These are phyloP conservation scores for Polyplosphaeria fusca DNA, from an alignment of 495 filamentous ascomycete genomes.

Conservation along the genomic window DNA sequence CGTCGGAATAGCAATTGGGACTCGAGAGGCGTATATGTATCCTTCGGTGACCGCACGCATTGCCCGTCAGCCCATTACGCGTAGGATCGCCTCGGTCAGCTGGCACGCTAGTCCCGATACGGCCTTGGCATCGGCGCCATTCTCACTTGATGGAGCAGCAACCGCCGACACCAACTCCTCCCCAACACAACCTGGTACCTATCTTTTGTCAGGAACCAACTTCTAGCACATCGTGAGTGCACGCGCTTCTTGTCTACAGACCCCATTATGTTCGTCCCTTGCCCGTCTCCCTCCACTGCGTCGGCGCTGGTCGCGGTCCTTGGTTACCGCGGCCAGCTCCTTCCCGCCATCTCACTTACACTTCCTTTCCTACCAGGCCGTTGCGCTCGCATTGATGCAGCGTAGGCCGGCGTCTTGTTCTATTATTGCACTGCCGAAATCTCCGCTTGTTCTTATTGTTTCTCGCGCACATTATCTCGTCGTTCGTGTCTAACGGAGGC, in stretches of 20 bases:
- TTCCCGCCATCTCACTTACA: conserved; percentile 22
- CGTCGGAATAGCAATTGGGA: too few relatives aligned
- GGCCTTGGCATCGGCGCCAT: too few relatives aligned
- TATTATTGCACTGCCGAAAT: neutral
- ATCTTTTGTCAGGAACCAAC: conserved; percentile 16
- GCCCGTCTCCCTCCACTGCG: conserved; percentile 15
- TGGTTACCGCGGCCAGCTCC: conserved; percentile 22
- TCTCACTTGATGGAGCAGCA: too few relatives aligned
- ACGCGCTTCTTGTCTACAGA: conserved; percentile 23
- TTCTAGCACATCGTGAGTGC: conserved; percentile 35
- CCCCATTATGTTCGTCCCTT: conserved; percentile 2
- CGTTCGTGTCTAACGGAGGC: conserved; percentile 35
- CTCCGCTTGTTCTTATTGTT: conserved; percentile 16
- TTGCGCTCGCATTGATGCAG: conserved; percentile 27
- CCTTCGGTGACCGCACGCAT: too few relatives aligned
- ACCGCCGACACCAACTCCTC: too few relatives aligned
- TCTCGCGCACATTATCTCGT: conserved; percentile 16
- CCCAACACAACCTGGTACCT: conserved; percentile 17
- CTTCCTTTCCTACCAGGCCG: conserved; percentile 27
- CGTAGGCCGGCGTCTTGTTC: conserved; percentile 9
- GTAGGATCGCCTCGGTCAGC: too few relatives aligned
- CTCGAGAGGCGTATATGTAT: too few relatives aligned
- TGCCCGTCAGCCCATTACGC: too few relatives aligned
- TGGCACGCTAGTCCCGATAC: too few relatives aligned
- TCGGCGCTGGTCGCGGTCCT: conserved; percentile 25